A percentile compares a stretch with the other conserved stretches of the same genome.
phyloP scores from a whole-genome alignment of 352 stramenopile species.

The Phytopythium montanum region DNA sequence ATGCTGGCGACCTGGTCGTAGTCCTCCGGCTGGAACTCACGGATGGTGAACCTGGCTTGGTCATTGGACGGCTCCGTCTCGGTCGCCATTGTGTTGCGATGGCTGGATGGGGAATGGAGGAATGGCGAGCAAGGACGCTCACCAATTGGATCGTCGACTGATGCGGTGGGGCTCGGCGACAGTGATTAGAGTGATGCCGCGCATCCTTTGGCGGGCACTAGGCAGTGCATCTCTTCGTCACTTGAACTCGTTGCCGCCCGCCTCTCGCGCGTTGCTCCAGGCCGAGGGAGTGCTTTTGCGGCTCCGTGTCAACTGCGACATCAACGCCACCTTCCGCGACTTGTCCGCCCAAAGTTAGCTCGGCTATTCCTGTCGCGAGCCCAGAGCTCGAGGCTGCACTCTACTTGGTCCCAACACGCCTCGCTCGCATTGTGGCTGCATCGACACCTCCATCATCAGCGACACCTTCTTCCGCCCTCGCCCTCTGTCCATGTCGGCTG shows the following conservation, averaged over 20 bases:
- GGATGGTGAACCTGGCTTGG: slow-evolving; percentile 6
- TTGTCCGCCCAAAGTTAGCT: not conserved
- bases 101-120: not conserved
- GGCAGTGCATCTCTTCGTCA: slow-evolving; percentile 1
- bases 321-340: too few relatives aligned
- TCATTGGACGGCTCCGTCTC: not conserved
- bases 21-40: slow-evolving; percentile 14
- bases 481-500: slow-evolving; percentile 6
- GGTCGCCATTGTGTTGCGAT: not conserved
- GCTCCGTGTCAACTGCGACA: not conserved
- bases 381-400: not conserved
- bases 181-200: not conserved
- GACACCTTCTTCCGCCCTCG: not conserved
- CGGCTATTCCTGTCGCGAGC: not conserved
- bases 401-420: not conserved
- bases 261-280: not conserved
- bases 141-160: not conserved
- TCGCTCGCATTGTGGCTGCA: not conserved
- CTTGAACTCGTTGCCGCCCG: not conserved
- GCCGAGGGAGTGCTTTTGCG: not conserved
- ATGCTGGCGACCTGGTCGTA: slow-evolving; percentile 17
- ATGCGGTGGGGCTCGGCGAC: not conserved
- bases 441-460: not conserved
- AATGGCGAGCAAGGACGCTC: not conserved
- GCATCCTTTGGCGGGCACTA: not conserved